Evolutionary conservation across 1,284 basidiomycete genomes (phyloP).

Genomic region (Kalmanozyma brasiliensis): DNA sequence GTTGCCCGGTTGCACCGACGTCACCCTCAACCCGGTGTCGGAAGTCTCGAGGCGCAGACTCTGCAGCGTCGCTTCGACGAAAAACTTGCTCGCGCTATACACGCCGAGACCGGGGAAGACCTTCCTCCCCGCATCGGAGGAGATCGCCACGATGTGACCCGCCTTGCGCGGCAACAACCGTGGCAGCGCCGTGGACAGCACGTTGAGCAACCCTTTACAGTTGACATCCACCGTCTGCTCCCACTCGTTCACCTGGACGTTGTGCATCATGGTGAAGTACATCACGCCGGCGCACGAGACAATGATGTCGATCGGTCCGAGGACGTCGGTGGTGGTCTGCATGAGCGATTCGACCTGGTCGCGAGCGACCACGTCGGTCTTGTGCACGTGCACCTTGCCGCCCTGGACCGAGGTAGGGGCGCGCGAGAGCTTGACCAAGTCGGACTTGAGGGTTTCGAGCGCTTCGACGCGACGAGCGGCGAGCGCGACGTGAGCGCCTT

Average conservation of each 20-base stretch:
- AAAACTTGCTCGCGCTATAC: slow-evolving; percentile 66
- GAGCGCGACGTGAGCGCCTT: slow-evolving; percentile 54
- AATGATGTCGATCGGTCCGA: slow-evolving; percentile 62
- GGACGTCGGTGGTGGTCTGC: slow-evolving; percentile 36
- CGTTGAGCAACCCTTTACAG: slow-evolving; percentile 65
- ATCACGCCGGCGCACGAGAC: slow-evolving; percentile 65
- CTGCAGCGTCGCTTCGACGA: slow-evolving; percentile 66
- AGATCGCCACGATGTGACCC: slow-evolving; percentile 66
- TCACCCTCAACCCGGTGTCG: slow-evolving; percentile 59
- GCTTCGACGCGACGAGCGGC: slow-evolving; percentile 47
- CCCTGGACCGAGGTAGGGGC: neutral
- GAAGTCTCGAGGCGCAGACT: slow-evolving; percentile 64
- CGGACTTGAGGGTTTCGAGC: slow-evolving; percentile 31
- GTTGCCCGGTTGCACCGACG: slow-evolving; percentile 64
- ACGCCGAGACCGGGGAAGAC: slow-evolving; percentile 66
- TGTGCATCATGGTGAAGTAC: slow-evolving; percentile 66
- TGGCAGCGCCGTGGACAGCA: slow-evolving; percentile 57
- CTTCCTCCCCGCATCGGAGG: slow-evolving; percentile 65
- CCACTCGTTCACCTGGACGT: slow-evolving; percentile 61
- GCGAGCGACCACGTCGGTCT: slow-evolving; percentile 60
- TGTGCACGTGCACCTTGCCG: slow-evolving; percentile 41
- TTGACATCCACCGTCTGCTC: slow-evolving; percentile 67
- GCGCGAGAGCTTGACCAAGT: slow-evolving; percentile 18
- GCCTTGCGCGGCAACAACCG: slow-evolving; percentile 46
- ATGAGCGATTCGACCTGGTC: slow-evolving; percentile 58